phyloP scores from a whole-genome alignment of 179 eudicot species.

The Drosera spatulata region DNA sequence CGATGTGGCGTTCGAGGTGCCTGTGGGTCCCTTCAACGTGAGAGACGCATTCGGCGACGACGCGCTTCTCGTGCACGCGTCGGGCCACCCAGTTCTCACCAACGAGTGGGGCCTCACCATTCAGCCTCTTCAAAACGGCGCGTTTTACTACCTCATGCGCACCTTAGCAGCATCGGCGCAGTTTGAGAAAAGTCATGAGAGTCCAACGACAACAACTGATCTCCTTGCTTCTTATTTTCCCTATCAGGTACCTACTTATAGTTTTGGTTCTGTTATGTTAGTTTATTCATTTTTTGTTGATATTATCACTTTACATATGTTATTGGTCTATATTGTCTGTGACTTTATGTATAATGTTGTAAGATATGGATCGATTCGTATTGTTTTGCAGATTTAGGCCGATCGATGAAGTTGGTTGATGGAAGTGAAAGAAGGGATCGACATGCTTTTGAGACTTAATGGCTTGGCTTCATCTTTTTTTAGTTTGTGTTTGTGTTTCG shows the following conservation, averaged over 20 bases:
- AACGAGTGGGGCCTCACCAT: conserved; percentile 74
- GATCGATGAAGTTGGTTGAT: too few species aligned
- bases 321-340: too few species aligned
- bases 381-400: too few species aligned
- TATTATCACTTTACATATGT: too few species aligned
- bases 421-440: too few species aligned
- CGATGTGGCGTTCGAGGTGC: conserved; percentile 60
- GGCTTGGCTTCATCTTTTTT: too few species aligned
- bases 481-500: too few species aligned
- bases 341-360: too few species aligned
- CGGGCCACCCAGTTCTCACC: conserved; percentile 57
- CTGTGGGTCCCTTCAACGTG: conserved; percentile 47
- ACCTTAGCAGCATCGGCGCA: conserved; percentile 24
- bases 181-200: conserved; percentile 5
- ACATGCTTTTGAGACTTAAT: too few species aligned
- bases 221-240: conserved; percentile 19
- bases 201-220: conserved; percentile 8
- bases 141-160: conserved; percentile 49
- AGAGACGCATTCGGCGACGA: conserved; percentile 73
- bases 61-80: conserved; percentile 48
- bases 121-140: conserved; percentile 59
- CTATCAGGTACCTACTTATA: conserved; percentile 16
- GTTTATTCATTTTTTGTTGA: background rate
- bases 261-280: too few species aligned
- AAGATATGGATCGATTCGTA: too few species aligned